Evolutionary conservation across 345 rosid genomes (phyloP).

Genomic region (Pelargonium nanum): DNA sequence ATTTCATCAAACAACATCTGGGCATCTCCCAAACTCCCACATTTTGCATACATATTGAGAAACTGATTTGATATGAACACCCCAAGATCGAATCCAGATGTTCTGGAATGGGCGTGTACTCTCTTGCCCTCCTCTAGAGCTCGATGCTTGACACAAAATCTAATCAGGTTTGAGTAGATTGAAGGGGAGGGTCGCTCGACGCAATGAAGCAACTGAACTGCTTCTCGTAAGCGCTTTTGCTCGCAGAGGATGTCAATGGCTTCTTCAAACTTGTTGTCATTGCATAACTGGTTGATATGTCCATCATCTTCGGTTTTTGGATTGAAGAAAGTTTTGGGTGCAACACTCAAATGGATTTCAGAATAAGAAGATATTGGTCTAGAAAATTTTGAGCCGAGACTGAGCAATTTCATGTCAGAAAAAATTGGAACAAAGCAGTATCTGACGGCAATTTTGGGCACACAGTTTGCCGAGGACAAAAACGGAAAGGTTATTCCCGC

Average conservation of each 20-base stretch:
- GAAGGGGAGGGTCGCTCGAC: constrained; percentile 44
- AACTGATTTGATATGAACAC: constrained; percentile 53
- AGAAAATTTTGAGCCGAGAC: not conserved
- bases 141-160: constrained; percentile 34
- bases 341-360: constrained; percentile 7
- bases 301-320: constrained; percentile 23
- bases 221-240: constrained; percentile 42
- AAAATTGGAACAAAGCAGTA: not conserved
- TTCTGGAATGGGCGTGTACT: constrained; percentile 46
- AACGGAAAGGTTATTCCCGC: too few species aligned
- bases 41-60: constrained; percentile 61
- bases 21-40: constrained; percentile 42
- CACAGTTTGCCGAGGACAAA: too few species aligned
- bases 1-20: constrained; percentile 51
- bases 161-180: constrained; percentile 57
- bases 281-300: constrained; percentile 34
- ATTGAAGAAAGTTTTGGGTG: constrained; percentile 31
- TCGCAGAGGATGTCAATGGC: constrained; percentile 54
- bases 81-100: constrained; percentile 57
- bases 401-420: not conserved
- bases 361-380: constrained; percentile 20
- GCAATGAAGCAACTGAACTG: constrained; percentile 42
- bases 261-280: constrained; percentile 35
- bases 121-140: constrained; percentile 42
- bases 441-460: not conserved